Evolutionary conservation across 164 flowering plant genomes (phyloP).

Genomic region (Nelumbo lutea): DNA sequence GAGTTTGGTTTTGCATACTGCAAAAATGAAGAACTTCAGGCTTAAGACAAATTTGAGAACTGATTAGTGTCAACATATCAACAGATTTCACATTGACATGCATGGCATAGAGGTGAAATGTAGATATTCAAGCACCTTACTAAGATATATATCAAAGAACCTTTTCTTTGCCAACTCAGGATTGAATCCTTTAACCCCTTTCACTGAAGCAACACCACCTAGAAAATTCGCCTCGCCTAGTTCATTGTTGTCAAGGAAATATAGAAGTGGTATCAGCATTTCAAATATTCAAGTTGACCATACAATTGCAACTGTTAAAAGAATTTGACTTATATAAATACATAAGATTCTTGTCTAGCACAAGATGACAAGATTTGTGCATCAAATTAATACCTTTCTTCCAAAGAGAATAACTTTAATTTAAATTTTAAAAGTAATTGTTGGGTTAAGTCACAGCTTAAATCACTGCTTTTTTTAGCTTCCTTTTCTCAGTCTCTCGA

Average conservation of each 20-base stretch:
- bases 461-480: too few species aligned
- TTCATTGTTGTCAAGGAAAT: conserved; percentile 8
- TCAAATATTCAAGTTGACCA: too few species aligned
- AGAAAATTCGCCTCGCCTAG: conserved; percentile 94
- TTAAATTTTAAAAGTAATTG: too few species aligned
- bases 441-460: too few species aligned
- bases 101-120: neutral
- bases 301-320: too few species aligned
- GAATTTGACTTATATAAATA: too few species aligned
- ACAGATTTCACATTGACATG: neutral
- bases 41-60: conserved; percentile 3
- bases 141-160: conserved; percentile 88
- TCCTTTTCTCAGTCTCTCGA: too few species aligned
- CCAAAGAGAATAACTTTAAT: too few species aligned
- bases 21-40: conserved; percentile 6
- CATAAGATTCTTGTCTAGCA: too few species aligned
- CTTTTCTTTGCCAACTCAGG: conserved; percentile 76
- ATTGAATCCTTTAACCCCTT: conserved; percentile 70
- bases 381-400: too few species aligned
- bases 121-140: conserved; percentile 44
- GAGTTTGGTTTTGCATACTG: conserved; percentile 93
- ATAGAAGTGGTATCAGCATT: neutral
- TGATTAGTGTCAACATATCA: neutral
- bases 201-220: conserved; percentile 88
- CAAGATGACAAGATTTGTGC: too few species aligned